A percentile compares a stretch with the other conserved stretches of the same genome.
Conservation (phyloP, 495 filamentous ascomycete species). For the Extremus antarcticus region DNA sequence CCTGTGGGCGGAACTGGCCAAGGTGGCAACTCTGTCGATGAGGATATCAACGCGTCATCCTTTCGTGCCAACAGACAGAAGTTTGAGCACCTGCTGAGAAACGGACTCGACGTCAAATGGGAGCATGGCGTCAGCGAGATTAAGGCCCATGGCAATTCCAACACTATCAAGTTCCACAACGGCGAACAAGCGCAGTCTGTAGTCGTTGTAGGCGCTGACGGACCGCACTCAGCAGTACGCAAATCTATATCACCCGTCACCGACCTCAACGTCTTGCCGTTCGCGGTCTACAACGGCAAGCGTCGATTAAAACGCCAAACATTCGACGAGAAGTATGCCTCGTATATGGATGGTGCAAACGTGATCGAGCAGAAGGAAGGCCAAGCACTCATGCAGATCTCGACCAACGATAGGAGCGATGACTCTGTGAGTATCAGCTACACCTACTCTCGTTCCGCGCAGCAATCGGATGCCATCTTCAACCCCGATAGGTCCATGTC, state of each 20-base stretch:
- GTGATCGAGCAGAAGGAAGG: slow-evolving; percentile 13
- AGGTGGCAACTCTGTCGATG: background rate
- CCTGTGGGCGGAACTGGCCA: slow-evolving; percentile 3
- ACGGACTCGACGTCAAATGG: slow-evolving; percentile 29
- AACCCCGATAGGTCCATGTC: slow-evolving; percentile 25
- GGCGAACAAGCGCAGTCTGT: slow-evolving; percentile 12
- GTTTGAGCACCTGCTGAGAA: slow-evolving; percentile 25
- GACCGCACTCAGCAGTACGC: slow-evolving; percentile 29
- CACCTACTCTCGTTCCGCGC: slow-evolving; percentile 32
- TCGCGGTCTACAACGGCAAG: slow-evolving; percentile 33
- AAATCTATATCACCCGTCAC: slow-evolving; percentile 21
- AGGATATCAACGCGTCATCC: background rate
- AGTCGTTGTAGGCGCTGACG: slow-evolving; percentile 30
- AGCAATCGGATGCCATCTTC: slow-evolving; percentile 24
- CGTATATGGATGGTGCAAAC: slow-evolving; percentile 13
- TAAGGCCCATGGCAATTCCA: background rate
- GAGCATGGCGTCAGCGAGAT: slow-evolving; percentile 20
- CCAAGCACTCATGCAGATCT: slow-evolving; percentile 26
- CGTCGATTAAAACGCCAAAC: slow-evolving; percentile 18
- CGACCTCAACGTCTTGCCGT: slow-evolving; percentile 28
- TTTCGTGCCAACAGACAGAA: slow-evolving; percentile 28
- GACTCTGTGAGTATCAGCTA: slow-evolving; percentile 24
- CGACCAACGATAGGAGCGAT: slow-evolving; percentile 17
- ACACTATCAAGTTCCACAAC: slow-evolving; percentile 12
- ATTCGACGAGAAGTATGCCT: slow-evolving; percentile 16